These are phyloP conservation scores for Melaleuca alternifolia DNA, from an alignment of 345 rosid species.

Conservation along the genomic window DNA sequence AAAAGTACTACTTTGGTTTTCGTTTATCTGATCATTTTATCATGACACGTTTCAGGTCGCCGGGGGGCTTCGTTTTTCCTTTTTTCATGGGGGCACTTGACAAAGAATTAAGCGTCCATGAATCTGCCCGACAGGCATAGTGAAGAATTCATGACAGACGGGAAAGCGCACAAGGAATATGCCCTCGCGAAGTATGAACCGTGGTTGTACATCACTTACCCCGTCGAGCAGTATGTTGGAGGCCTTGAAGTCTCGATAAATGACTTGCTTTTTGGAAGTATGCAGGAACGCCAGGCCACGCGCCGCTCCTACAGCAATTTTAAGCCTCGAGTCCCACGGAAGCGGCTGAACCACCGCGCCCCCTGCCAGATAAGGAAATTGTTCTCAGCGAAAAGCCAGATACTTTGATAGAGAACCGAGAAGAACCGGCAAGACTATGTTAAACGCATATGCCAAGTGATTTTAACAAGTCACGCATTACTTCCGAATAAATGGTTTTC, in stretches of 20 bases:
- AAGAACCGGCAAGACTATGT: background rate
- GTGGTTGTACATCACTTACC: slow-evolving; percentile 23
- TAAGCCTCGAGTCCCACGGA: slow-evolving; percentile 63
- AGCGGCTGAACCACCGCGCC: slow-evolving; percentile 78
- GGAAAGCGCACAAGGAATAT: background rate
- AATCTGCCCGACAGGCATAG: too few species aligned
- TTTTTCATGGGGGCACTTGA: too few species aligned
- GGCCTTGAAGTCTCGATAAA: slow-evolving; percentile 90
- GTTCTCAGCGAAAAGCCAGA: background rate
- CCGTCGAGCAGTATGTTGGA: slow-evolving; percentile 86
- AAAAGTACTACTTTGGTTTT: background rate
- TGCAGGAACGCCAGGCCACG: slow-evolving; percentile 74
- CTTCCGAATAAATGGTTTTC: slow-evolving; percentile 82
- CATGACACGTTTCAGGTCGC: background rate
- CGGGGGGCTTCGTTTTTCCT: too few species aligned
- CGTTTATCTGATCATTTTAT: background rate
- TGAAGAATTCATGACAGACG: background rate
- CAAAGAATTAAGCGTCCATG: too few species aligned
- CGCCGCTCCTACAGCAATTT: slow-evolving; percentile 77
- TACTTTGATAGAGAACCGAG: background rate
- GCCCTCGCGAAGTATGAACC: background rate
- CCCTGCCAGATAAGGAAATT: slow-evolving; percentile 23
- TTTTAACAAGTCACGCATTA: slow-evolving; percentile 23
- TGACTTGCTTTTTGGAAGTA: slow-evolving; percentile 73
- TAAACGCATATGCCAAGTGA: background rate